Base-by-base conservation (phyloP, 2,329 filamentous ascomycete genomes). In the Pseudogymnoascus sp. region DNA sequence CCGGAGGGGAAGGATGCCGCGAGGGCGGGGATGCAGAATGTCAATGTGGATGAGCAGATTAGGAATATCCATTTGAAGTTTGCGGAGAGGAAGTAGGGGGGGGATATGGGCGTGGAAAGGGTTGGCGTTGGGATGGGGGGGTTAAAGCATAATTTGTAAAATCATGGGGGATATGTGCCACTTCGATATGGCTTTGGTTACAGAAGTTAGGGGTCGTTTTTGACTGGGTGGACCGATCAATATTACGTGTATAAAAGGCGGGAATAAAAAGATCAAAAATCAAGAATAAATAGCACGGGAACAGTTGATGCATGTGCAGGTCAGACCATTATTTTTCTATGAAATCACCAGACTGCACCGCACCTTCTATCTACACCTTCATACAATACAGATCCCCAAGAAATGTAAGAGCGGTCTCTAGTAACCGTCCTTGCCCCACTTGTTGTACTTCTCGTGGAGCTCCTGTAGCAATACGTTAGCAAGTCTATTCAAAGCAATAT, bases 371-470 rank as follows among this genome's bases (percentile, higher is more conserved):
- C 47, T 56, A 56, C 47, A 56, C 25, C 44, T 56, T 56, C 25
- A 56, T 56, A 56, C 47, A 56, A 56, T 56, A 56, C 47, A 56
- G 25, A 31, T 56, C 25, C 8, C 47, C 25, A 56, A 56, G n/a
- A 56, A 56, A 33, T 12, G 47, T 56, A 18, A 6, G n/a, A 56
- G n/a, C 10, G 7, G 42, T 35, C 18, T 65, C 67, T 73, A 73
- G 65, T 72, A 97, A 70, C 91, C 92, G 70, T 97, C 94, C 86
- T 97, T 97, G 78, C 94, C 94, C 86, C 91, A 97, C 84, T 99
- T 99, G 90, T 99, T 99, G 86, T 89, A 97, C 81, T 89, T 89
- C 71, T 99, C 94, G 80, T 99, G 94, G 68, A 97, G 85, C 73
- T 88, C 84, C 91, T 95, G 72, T 64, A 59, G 14, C 28, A 61